Evolutionary conservation across 202 grass and related monocot species (phyloP).

Genomic region (Panicum virgatum): DNA sequence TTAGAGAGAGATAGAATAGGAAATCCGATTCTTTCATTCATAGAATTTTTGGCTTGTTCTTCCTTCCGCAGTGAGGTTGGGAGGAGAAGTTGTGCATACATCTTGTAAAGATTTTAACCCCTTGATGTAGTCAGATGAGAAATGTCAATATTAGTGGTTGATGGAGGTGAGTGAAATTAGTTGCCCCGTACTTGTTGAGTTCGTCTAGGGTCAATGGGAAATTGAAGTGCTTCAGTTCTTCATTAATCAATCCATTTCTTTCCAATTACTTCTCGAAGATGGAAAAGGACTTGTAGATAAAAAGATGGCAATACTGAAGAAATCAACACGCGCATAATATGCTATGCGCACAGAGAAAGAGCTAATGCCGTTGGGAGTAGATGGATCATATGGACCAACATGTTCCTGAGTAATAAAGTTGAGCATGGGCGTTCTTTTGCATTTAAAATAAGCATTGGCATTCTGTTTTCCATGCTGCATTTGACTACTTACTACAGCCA

Average conservation of each 20-base stretch:
- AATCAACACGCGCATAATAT: neutral
- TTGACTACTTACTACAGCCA: too few relatives aligned
- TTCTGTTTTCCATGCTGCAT: too few relatives aligned
- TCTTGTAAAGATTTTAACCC: neutral
- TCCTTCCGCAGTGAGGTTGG: neutral
- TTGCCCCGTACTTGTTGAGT: neutral
- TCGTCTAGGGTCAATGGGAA: neutral
- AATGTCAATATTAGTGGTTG: slow-evolving; percentile 8
- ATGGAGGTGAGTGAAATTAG: neutral
- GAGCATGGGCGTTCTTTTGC: too few relatives aligned
- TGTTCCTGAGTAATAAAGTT: too few relatives aligned
- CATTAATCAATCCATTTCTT: neutral
- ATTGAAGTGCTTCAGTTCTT: neutral
- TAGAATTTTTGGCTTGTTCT: neutral
- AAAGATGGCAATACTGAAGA: neutral
- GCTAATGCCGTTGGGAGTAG: too few relatives aligned
- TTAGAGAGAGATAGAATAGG: neutral
- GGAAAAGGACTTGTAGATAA: neutral
- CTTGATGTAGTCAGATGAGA: neutral
- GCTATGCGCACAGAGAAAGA: too few relatives aligned
- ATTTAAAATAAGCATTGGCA: too few relatives aligned
- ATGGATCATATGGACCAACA: too few relatives aligned
- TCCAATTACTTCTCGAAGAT: neutral
- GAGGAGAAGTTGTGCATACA: neutral
- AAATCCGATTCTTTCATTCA: slow-evolving; percentile 36